Percentiles rank a stretch among this genome's conserved stretches.
Conservation (phyloP, 2,329 filamentous ascomycete species). For the Sarocladium strictum region DNA sequence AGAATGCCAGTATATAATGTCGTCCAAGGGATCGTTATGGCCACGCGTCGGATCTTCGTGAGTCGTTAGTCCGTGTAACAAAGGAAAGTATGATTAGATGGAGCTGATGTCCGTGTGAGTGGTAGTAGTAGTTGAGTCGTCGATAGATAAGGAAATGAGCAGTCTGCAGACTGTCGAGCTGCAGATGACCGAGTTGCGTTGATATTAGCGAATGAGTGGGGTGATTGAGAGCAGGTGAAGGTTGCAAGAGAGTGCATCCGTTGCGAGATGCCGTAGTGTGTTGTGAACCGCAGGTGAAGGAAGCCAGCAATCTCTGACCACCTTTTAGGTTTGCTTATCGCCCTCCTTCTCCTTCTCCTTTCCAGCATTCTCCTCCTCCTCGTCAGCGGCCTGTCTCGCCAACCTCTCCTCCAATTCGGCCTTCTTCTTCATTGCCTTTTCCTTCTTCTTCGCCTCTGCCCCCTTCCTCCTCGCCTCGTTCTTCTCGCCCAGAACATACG, state of each 20-base stretch:
- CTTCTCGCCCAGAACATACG: slow-evolving; percentile 32
- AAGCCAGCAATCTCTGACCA: background rate
- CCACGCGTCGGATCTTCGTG: background rate
- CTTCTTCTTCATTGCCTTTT: slow-evolving; percentile 26
- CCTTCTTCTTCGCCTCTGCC: slow-evolving; percentile 23
- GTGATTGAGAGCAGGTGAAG: background rate
- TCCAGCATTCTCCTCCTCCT: slow-evolving; percentile 10
- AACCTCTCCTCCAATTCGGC: slow-evolving; percentile 28
- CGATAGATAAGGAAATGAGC: background rate
- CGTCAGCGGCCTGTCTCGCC: slow-evolving; percentile 17
- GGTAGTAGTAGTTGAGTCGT: background rate
- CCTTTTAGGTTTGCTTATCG: background rate
- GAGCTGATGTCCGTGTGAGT: background rate
- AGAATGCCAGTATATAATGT: background rate
- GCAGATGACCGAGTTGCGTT: background rate
- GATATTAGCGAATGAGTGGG: background rate
- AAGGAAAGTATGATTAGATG: background rate
- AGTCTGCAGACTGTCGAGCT: background rate
- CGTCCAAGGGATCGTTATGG: background rate
- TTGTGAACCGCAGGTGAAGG: too few relatives aligned
- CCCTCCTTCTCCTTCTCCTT: background rate
- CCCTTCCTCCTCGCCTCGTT: slow-evolving; percentile 23
- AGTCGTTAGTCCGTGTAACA: background rate
- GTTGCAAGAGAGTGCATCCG: too few relatives aligned
- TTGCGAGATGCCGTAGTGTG: too few relatives aligned